Conservation (phyloP, 495 filamentous ascomycete genomes). For the Hapsidospora chrysogenum region DNA sequence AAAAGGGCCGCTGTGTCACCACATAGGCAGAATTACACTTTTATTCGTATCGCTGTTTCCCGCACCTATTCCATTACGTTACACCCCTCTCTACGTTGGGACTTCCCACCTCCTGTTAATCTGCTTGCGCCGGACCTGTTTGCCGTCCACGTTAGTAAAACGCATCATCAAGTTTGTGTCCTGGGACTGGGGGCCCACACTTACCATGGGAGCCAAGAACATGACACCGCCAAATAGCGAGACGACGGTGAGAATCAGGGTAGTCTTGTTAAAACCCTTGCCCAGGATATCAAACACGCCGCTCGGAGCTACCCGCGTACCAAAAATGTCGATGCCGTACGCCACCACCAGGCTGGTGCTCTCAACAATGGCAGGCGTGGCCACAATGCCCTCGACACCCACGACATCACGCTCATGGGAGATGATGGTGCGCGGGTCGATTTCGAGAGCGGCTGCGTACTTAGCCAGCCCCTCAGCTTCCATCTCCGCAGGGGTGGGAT, state of each 20-base stretch:
- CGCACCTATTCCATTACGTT: background rate
- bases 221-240: constrained; percentile 58
- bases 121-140: constrained; percentile 21
- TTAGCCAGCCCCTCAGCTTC: constrained; percentile 63
- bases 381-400: constrained; percentile 55
- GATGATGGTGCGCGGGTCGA: constrained; percentile 67
- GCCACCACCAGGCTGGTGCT: constrained; percentile 86
- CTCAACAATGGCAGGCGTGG: constrained; percentile 66
- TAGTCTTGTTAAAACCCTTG: constrained; percentile 80
- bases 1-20: too few species aligned
- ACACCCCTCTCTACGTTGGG: constrained; percentile 1
- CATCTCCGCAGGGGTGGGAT: constrained; percentile 57
- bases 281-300: constrained; percentile 81
- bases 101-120: constrained; percentile 20
- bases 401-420: constrained; percentile 72
- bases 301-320: constrained; percentile 69
- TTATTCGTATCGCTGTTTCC: too few species aligned
- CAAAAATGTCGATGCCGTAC: constrained; percentile 78
- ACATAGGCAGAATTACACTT: too few species aligned
- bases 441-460: constrained; percentile 62
- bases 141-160: constrained; percentile 1
- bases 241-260: constrained; percentile 66
- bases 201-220: constrained; percentile 73
- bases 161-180: background rate
- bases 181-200: constrained; percentile 11